phyloP scores from a whole-genome alignment of 2,329 filamentous ascomycete species.

The Neofusicoccum parvum region DNA sequence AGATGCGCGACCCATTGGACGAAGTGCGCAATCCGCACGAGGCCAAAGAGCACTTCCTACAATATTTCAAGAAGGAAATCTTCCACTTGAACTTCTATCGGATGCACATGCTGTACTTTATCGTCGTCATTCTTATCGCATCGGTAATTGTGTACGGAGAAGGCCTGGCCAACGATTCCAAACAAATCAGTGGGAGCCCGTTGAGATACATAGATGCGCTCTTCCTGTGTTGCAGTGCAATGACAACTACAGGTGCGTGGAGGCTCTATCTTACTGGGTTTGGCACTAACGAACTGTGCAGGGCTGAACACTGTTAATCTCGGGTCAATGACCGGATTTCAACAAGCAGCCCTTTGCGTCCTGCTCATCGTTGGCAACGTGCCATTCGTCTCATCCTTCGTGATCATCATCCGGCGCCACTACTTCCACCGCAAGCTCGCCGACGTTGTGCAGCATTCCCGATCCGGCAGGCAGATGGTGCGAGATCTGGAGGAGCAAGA shows the following conservation, averaged over 20 bases:
- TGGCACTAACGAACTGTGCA: slow-evolving; percentile 11
- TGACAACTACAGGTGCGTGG: slow-evolving; percentile 33
- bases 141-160: slow-evolving; percentile 35
- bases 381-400: slow-evolving; percentile 33
- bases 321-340: slow-evolving; percentile 30
- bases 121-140: slow-evolving; percentile 30
- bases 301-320: slow-evolving; percentile 33
- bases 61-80: slow-evolving; percentile 20
- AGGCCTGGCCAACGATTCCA: slow-evolving; percentile 30
- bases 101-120: slow-evolving; percentile 36
- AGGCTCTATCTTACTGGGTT: neutral
- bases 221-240: slow-evolving; percentile 34
- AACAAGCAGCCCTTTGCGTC: slow-evolving; percentile 32
- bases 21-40: slow-evolving; percentile 2
- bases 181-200: slow-evolving; percentile 22
- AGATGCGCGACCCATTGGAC: neutral
- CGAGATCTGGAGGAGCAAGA: slow-evolving; percentile 30
- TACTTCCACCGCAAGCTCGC: slow-evolving; percentile 33
- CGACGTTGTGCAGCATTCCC: slow-evolving; percentile 32
- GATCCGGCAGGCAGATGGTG: slow-evolving; percentile 29
- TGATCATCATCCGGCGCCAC: slow-evolving; percentile 31
- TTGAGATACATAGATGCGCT: slow-evolving; percentile 33
- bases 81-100: slow-evolving; percentile 22
- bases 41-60: slow-evolving; percentile 18
- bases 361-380: slow-evolving; percentile 35